Base-by-base conservation (phyloP, 495 filamentous ascomycete genomes). In the Trichoderma reesei region DNA sequence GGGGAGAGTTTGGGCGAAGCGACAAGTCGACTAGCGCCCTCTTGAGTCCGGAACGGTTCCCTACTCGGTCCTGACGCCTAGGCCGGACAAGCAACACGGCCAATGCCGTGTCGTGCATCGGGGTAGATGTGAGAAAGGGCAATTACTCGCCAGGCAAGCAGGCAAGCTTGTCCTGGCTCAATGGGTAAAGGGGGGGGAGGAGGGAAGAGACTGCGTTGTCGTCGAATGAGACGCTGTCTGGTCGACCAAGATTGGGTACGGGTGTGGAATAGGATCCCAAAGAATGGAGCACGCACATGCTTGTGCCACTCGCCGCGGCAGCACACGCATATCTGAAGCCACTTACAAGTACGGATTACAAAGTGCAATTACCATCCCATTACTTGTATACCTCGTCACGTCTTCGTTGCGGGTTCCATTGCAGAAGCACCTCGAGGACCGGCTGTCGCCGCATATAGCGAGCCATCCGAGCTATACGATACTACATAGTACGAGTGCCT, bases 1-100 rank as follows among this genome's bases (percentile, higher is more conserved):
- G 26, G 26, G 26, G 51, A 56, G 51, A 56, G 51, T 56, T 56
- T 56, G 26, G 34, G 51, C 51, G 51, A 56, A 56, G 34, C 51
- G 11, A 34, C 14, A 56, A 20, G 26, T 26, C 26, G 0, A 33
- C 51, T 56, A 56, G 51, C 51, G 51, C 51, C 31, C 34, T 34
- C 13, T 56, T 31, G 51, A 3, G 26, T 9, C 51, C 51, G 26
- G 51, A 31, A 56, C 51, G 9, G 26, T 14, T 56, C 51, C 51
- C 51, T 56, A 56, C 51, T 56, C 51, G 51, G 26, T 9, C 26
- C 26, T 33, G 26, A 9, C 14, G 8, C 26, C 51, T 36, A 18
- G 31, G 31, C 20, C 34, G 51, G 51, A 56, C 26, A 6, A 31
- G 20, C 51, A 33, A 33, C 33, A 34, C 31, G 20, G 51, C 14